Evolutionary conservation across 164 flowering plant genomes (phyloP).

Genomic region (Amborella trichopoda): DNA sequence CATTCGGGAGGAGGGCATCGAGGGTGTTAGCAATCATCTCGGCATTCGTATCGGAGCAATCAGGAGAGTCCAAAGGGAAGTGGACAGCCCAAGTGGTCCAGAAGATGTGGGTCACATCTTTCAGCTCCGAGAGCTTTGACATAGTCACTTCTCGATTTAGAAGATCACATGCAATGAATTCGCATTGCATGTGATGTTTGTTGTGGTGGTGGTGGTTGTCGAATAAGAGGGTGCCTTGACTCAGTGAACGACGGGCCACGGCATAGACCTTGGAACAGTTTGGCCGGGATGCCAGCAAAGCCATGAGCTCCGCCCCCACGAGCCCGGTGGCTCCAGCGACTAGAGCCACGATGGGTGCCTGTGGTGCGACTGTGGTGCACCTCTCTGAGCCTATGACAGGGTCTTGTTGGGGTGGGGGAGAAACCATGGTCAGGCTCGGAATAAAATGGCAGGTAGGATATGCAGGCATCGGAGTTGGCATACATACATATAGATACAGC

Average conservation of each 20-base stretch:
- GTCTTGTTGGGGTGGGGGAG: no score
- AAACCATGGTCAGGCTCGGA: no score
- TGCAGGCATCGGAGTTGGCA: no score
- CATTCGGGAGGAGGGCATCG: constrained; percentile 36
- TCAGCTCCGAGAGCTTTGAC: constrained; percentile 33
- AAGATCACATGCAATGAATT: constrained; percentile 73
- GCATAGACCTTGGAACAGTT: constrained; percentile 77
- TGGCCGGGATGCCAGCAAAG: constrained; percentile 17
- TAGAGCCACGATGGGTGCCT: constrained; percentile 56
- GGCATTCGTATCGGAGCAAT: constrained; percentile 51
- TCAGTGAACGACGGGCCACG: constrained; percentile 36
- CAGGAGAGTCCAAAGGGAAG: constrained; percentile 33
- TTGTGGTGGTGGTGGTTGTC: neutral
- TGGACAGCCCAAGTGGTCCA: constrained; percentile 90
- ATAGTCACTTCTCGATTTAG: constrained; percentile 30
- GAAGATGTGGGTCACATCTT: constrained; percentile 57
- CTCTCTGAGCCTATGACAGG: no score
- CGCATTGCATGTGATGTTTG: constrained; percentile 16
- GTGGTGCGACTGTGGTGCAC: no score
- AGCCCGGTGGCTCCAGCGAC: constrained; percentile 82
- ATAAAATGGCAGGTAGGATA: no score
- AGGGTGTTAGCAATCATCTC: constrained; percentile 65
- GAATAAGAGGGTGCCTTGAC: neutral
- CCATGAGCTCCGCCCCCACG: constrained; percentile 64
- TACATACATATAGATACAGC: no score